Evolutionary conservation across 148 eudicot genomes (phyloP), one percentile per base, ranked within the genome.

Genomic region (Diospyros kaki): DNA sequence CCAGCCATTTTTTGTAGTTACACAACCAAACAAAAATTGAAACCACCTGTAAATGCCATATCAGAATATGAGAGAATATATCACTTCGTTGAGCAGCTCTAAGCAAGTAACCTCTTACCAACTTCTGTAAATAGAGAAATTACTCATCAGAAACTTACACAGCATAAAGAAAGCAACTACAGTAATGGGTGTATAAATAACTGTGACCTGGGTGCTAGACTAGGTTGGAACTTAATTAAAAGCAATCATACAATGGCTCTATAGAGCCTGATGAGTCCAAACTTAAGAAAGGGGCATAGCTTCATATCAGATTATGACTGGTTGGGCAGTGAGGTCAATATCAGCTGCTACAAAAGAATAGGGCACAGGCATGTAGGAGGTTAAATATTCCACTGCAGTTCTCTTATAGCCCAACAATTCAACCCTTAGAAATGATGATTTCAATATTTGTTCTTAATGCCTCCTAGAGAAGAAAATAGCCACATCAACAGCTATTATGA

Each of bases 11-110:
- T 59, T 56, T 18, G 28, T 11, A 28, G 6, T 68, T 48, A 11
- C 71, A 76, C 41, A 40, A 17, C 18, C 1, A 53, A 55, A n/a
- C 50, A 41, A 55, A 59, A 68, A 81, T 44, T 53, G 46, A 74
- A 51, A 56, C 75, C 80, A 93, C 98, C 96, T 95, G 97, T 77
- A 95, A 83, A 76, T 90, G 91, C 99, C 99, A 93, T 84, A 93
- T 91, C 71, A 95, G 88, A 71, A 95, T 95, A 82, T 96, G 98
- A 28, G 99, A 93, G 85, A 96, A 91, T 62, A 93, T 71, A 82
- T 91, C 97, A 85, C 94, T 96, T 83, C 99, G 83, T 75, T 91
- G 98, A 74, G 97, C 89, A 83, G 98, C 99, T 84, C 99, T 87
- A 75, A 93, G 90, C 90, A 95, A 82, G 83, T 93, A 95, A 53